Percentiles rank a stretch among this genome's conserved stretches.
phyloP scores from a whole-genome alignment of 140 eudicot species.

The Cichorium intybus region DNA sequence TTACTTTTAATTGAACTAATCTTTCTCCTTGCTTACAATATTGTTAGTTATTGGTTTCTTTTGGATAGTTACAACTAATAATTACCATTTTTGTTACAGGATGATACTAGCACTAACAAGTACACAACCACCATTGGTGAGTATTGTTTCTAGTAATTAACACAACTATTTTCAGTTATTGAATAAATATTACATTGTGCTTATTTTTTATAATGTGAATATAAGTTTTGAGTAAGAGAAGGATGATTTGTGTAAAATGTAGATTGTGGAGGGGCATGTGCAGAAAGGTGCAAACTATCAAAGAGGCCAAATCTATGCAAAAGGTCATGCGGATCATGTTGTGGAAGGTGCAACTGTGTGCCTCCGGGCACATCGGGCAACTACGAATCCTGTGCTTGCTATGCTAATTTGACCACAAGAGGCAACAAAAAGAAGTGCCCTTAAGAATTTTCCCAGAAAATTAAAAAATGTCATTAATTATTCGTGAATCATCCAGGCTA shows the following conservation, averaged over 20 bases:
- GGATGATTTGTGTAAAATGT: neutral
- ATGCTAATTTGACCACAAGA: constrained; percentile 60
- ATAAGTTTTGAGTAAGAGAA: neutral
- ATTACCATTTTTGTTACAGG: constrained; percentile 3
- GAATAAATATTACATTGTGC: neutral
- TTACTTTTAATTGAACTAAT: neutral
- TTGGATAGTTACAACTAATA: neutral
- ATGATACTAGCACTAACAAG: neutral
- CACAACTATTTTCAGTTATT: neutral
- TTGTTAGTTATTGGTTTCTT: neutral
- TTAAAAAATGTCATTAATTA: too few species aligned
- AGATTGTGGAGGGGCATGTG: constrained; percentile 81
- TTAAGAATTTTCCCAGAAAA: constrained; percentile 14
- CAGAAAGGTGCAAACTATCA: constrained; percentile 52
- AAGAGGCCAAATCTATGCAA: constrained; percentile 67
- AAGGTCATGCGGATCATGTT: constrained; percentile 79
- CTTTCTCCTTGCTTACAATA: neutral
- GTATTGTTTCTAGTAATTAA: neutral
- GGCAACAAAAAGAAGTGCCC: constrained; percentile 71
- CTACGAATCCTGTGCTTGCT: constrained; percentile 60
- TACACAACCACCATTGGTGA: constrained; percentile 10
- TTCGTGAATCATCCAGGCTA: too few species aligned
- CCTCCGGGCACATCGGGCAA: constrained; percentile 76
- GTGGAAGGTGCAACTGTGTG: constrained; percentile 69
- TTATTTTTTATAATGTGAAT: neutral